Evolutionary conservation across 1,139 yeast genomes (phyloP).

Genomic region (Debaryomyces sp.): DNA sequence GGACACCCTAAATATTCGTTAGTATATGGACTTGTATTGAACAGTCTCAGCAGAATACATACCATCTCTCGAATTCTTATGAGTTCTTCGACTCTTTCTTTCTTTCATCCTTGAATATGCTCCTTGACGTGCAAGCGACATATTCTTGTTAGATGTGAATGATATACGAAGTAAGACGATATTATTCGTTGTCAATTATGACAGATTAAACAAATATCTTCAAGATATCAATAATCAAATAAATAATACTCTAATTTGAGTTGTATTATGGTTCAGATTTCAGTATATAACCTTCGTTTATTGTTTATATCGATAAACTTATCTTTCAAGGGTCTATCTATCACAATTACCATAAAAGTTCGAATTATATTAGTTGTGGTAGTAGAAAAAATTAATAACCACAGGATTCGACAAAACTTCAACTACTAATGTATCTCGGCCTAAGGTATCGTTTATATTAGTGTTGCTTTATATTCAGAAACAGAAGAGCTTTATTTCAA

Average conservation of each 20-base stretch:
- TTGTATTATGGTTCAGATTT: background rate
- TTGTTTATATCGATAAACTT: background rate
- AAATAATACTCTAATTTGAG: background rate
- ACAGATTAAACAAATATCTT: background rate
- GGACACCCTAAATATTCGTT: constrained; percentile 36
- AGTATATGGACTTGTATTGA: constrained; percentile 1
- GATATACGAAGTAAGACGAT: background rate
- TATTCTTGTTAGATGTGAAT: background rate
- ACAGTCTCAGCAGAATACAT: constrained; percentile 13
- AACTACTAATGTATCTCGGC: background rate
- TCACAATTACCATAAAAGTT: background rate
- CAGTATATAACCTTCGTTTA: background rate
- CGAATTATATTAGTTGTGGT: background rate
- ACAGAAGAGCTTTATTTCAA: background rate
- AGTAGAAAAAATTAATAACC: background rate
- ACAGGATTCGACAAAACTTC: background rate
- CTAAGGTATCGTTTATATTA: background rate
- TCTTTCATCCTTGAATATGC: constrained; percentile 15
- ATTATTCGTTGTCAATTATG: background rate
- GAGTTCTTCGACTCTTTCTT: constrained; percentile 46
- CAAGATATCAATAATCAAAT: background rate
- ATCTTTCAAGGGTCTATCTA: background rate
- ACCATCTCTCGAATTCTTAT: constrained; percentile 50
- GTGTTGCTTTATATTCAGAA: background rate
- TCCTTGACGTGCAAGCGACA: constrained; percentile 1